Evolutionary conservation across 306 rosid species (phyloP).

Genomic region (Luffa acutangula): DNA sequence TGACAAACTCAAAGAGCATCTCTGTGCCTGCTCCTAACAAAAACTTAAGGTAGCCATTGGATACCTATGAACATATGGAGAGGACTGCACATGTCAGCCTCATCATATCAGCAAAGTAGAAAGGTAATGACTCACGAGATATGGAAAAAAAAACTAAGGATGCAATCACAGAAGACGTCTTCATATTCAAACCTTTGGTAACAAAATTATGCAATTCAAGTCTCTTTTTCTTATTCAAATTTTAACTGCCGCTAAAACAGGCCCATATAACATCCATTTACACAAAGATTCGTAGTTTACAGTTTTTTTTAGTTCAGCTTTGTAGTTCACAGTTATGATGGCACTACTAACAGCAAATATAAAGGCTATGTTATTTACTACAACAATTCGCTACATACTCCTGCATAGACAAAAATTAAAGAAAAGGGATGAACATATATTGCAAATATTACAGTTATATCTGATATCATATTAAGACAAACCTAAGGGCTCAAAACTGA

Average conservation of each 20-base stretch:
- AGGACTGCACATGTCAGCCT: not conserved
- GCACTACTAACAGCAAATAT: not conserved
- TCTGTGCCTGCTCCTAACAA: constrained; percentile 42
- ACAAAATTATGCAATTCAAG: not conserved
- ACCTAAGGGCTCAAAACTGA: not conserved
- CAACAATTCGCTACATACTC: not conserved
- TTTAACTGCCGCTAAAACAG: not conserved
- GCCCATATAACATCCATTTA: not conserved
- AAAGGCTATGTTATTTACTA: not conserved
- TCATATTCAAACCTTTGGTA: not conserved
- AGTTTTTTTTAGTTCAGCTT: no score
- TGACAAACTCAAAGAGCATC: constrained; percentile 61
- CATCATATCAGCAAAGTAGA: not conserved
- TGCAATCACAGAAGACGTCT: not conserved
- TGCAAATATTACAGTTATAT: not conserved
- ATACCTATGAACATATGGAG: constrained; percentile 34
- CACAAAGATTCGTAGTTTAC: not conserved
- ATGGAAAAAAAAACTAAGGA: not conserved
- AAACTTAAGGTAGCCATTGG: constrained; percentile 72
- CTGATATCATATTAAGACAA: not conserved
- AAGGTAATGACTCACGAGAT: not conserved
- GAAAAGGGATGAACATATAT: not conserved
- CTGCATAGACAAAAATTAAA: not conserved
- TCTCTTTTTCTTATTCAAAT: not conserved
- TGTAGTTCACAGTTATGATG: not conserved